Base-by-base conservation (phyloP, 441 rosid species). In the Adansonia gregorii region DNA sequence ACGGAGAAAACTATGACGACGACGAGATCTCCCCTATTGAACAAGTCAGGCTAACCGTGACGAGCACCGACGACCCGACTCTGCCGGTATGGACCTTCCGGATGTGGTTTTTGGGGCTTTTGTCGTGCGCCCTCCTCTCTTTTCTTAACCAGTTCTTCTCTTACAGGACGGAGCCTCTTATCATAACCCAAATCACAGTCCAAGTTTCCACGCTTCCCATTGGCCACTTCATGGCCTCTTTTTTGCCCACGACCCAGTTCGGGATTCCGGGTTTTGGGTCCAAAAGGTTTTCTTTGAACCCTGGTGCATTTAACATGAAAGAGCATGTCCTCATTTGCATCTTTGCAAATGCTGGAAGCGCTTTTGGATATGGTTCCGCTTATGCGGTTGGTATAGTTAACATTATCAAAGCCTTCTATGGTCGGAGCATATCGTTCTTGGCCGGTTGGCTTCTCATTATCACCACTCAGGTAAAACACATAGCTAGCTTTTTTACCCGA, bases 31-130 rank as follows among this genome's bases (percentile, higher is more conserved):
- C 94, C 0, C 96, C 97, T 1, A 82, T 92, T 6, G 98, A 94
- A 79, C 81, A 94, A 80, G 98, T 94, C 82, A 87, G 97, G 51
- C 81, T 92, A 54, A 91, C 94, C 14, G 98, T 94, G n/a, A 69
- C 86, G 65, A 94, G 89, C 89, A 83, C 94, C 48, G 98, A 92
- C 77, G 96, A 94, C 77, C 93, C 91, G 1, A 81, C 83, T 24
- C 88, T 87, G 19, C 94, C 98, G 9, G 93, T 94, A n/a, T 92
- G 98, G 96, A 94, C 98, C 15, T 94, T 92, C 77, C 83, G 98
- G 77, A 92, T 94, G 95, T 94, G 97, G 98, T 81, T 87, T 80
- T 64, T 94, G 67, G 97, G 98, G 43, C 72, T 94, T 2, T 2
- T 89, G 8, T 92, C 97, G 8, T 94, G 98, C 48, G 81, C 83